These are phyloP conservation scores for Colletotrichum eleusines DNA, from an alignment of 2,329 filamentous ascomycete species.

Conservation along the genomic window DNA sequence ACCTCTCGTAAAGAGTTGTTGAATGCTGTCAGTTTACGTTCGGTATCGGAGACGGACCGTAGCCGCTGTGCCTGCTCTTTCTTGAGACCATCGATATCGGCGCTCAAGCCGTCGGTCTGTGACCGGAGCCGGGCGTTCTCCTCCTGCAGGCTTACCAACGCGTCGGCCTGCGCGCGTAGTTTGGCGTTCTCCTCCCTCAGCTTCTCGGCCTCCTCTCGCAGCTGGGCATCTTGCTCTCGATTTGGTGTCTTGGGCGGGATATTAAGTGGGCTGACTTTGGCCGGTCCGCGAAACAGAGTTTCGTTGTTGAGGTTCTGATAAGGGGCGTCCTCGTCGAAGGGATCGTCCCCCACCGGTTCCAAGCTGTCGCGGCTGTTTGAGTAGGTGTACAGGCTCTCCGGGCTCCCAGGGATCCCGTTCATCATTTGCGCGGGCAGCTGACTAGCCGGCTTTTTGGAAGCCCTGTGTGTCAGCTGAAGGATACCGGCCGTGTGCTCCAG, in stretches of 20 bases:
- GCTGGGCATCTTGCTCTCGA: slow-evolving; percentile 64
- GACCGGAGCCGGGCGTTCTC: slow-evolving; percentile 49
- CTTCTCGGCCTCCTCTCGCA: slow-evolving; percentile 61
- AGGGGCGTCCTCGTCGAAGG: slow-evolving; percentile 82
- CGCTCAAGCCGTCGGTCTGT: slow-evolving; percentile 50
- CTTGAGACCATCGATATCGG: slow-evolving; percentile 54
- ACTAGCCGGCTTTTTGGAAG: slow-evolving; percentile 66
- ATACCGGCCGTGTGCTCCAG: slow-evolving; percentile 94
- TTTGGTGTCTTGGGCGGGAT: slow-evolving; percentile 70
- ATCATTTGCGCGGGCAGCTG: slow-evolving; percentile 51
- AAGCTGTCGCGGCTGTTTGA: slow-evolving; percentile 71
- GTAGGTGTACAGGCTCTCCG: slow-evolving; percentile 81
- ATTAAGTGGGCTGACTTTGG: slow-evolving; percentile 61
- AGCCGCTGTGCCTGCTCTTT: slow-evolving; percentile 54
- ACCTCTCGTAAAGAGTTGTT: slow-evolving; percentile 76
- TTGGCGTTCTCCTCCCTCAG: slow-evolving; percentile 61
- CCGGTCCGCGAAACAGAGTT: slow-evolving; percentile 48
- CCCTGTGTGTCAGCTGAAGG: slow-evolving; percentile 88
- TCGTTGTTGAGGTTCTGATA: slow-evolving; percentile 70
- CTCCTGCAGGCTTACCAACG: slow-evolving; percentile 48
- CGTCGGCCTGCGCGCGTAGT: slow-evolving; percentile 51
- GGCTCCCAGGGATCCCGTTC: slow-evolving; percentile 77
- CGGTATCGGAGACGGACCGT: slow-evolving; percentile 70
- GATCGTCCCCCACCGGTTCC: slow-evolving; percentile 65
- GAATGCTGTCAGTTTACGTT: slow-evolving; percentile 74